Evolutionary conservation across 164 flowering plant species (phyloP), one percentile per base, ranked within the genome.

Genomic region (Liquidambar formosana): DNA sequence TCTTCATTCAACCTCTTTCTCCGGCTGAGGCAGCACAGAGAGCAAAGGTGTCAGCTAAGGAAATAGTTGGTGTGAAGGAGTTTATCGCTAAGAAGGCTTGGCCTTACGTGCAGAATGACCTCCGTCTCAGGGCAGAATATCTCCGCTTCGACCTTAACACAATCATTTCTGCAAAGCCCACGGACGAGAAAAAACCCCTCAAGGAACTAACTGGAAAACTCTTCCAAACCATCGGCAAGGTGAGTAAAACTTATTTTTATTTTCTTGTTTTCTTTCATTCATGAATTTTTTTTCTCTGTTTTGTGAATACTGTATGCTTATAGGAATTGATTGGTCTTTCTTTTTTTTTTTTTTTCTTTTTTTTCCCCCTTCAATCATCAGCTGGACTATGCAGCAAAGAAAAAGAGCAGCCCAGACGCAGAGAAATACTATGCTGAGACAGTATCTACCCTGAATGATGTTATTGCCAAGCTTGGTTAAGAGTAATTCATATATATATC

Each of bases 371-470:
- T 27, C 19, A 58, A 14, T 10, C 18, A 27, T 52, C 85, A 94
- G 98, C 68, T 94, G 81, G 97, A 92, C 74, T 65, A 88, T 71
- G 98, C 98, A 1, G 97, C 98, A n/a, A 94, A 94, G 86, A 85
- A 63, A 25, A 94, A 94, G 88, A 91, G 92, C 87, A 66, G 79
- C 33, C 63, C 86, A 1, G 86, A 90, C 49, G 98, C 98, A 62
- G 89, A 88, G 82, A 91, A 94, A 72, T 87, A 80, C 78, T 94
- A 91, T 53, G 94, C 89, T 0, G 80, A 72, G 67, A 82, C 97
- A 46, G 90, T 90, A 26, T 56, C 96, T 23, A 45, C 78, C 15
- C 78, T 94, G 57, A 86, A 86, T 66, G 86, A 90, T 73, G 94
- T 94, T 60, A 80, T 93, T 56, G 76, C 94, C 73, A 88, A 90